phyloP scores from a whole-genome alignment of 2,329 filamentous ascomycete species.

The Neopestalotiopsis clavispora region DNA sequence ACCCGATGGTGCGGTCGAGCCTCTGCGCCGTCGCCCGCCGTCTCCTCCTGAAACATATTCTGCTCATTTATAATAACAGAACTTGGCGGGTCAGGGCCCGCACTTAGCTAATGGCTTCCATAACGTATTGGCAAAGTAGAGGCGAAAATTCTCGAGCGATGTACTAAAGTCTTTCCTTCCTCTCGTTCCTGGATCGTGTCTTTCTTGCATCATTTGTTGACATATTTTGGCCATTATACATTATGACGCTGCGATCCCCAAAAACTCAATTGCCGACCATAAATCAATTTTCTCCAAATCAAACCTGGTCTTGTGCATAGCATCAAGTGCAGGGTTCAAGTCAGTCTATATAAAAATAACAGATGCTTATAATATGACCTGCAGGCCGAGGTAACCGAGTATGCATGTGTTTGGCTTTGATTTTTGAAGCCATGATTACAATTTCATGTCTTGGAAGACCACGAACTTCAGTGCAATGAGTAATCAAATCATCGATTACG shows the following conservation, averaged over 20 bases:
- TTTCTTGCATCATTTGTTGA: neutral
- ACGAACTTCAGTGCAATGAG: neutral
- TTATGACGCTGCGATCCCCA: no score
- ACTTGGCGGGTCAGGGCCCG: neutral
- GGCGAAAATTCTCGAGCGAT: neutral
- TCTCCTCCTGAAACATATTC: neutral
- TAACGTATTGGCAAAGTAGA: neutral
- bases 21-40: neutral
- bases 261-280: no score
- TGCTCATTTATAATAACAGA: neutral
- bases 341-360: neutral
- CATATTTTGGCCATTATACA: no score
- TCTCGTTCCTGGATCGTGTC: neutral
- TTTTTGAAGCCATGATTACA: neutral
- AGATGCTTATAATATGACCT: neutral
- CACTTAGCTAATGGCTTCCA: neutral
- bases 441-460: neutral
- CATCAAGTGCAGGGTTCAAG: neutral
- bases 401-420: neutral
- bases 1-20: neutral
- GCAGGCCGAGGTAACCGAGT: neutral
- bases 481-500: neutral
- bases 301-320: neutral
- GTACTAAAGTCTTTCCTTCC: neutral
- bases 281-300: no score